Evolutionary conservation across 306 rosid species (phyloP), one percentile per base, ranked within the genome.

Genomic region (Cucumis hystrix): DNA sequence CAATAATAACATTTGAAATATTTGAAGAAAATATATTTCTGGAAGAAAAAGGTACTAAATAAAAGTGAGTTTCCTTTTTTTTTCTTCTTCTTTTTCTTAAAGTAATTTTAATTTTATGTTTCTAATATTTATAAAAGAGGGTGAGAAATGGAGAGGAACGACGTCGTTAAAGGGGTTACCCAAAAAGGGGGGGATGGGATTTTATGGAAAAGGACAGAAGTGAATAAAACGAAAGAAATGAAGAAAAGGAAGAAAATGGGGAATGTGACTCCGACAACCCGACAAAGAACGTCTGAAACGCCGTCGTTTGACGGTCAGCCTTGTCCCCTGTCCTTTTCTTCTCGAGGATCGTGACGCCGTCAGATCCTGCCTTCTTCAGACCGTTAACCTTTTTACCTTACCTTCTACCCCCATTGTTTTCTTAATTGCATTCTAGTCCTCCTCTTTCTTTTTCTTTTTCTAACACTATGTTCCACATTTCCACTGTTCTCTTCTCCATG

Each of bases 271-370:
- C 86, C 82, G 82, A 83, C 84, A 80, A 58, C 39, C 80, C 86
- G 86, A 83, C 86, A 77, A 59, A 74, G 74, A 73, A 77, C 77
- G 78, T 23, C 86, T 77, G 82, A 74, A 64, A 83, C 86, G 86
- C 86, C 86, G 86, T 83, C 86, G 82, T 83, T 65, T 40, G 80
- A 74, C 65, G 33, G 83, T 83, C 79, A 74, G 62, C 52, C 41
- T 63, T 71, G 76, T 71, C 60, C 43, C 41, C 43, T 25, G 60
- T 62, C 67, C 25, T 47, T 73, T 83, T 30, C 37, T 43, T 45
- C 21, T 77, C 77, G 73, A 60, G 77, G 79, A 74, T 76, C 54
- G 74, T 57, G 83, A 80, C 79, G 83, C 84, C 82, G 86, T 80
- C 83, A 67, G 83, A 69, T 80, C 35, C 43, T 65, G 72, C 78